A percentile compares a stretch with the other conserved stretches of the same genome.
Evolutionary conservation across 129 eudicot species (phyloP).

Genomic region (Helianthus annuus): HanXRQr2.0-SUNRISE NC_035433.2:128568485-128568984

Average conservation of each 20-base stretch:
- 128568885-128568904: slow-evolving; percentile 3
- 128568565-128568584: slow-evolving; percentile 27
- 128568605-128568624: slow-evolving; percentile 7
- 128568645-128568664: slow-evolving; percentile 16
- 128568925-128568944: slow-evolving; percentile 19
- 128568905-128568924: slow-evolving; percentile 10
- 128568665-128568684: slow-evolving; percentile 11
- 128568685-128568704: slow-evolving; percentile 19
- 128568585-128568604: neutral
- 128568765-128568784: slow-evolving; percentile 59
- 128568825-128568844: slow-evolving; percentile 4
- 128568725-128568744: slow-evolving; percentile 61
- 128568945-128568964: neutral
- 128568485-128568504: too few species aligned
- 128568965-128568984: neutral
- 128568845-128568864: slow-evolving; percentile 23
- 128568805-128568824: slow-evolving; percentile 15
- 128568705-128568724: slow-evolving; percentile 48
- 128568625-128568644: slow-evolving; percentile 19
- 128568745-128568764: slow-evolving; percentile 58
- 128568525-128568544: too few species aligned
- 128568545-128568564: slow-evolving; percentile 28
- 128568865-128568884: slow-evolving; percentile 7
- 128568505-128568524: too few species aligned
- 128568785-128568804: slow-evolving; percentile 61